Evolutionary conservation across 1,284 basidiomycete genomes (phyloP).

Genomic region (Paramarasmius palmivorus): DNA sequence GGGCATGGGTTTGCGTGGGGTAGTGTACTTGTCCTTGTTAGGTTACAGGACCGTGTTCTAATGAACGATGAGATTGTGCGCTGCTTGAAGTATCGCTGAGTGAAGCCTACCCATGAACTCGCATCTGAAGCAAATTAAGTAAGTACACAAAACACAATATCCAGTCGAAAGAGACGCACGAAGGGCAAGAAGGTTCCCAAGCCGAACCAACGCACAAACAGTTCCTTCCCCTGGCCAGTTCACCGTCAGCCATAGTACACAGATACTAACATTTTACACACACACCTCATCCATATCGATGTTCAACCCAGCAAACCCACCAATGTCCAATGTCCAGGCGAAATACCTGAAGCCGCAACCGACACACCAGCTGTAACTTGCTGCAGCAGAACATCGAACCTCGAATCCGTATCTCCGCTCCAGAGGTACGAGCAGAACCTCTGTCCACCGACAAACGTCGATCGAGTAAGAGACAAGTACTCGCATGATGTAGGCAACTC

Average conservation of each 20-base stretch:
- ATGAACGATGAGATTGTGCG: neutral
- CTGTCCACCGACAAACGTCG: conserved; percentile 40
- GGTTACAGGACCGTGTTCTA: conserved; percentile 33
- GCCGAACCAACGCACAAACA: conserved; percentile 41
- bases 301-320: conserved; percentile 37
- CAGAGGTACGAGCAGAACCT: conserved; percentile 42
- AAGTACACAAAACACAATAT: neutral
- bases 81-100: neutral
- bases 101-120: conserved; percentile 36
- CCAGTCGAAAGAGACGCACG: conserved; percentile 25
- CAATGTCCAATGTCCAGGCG: conserved; percentile 44
- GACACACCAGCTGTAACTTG: conserved; percentile 39
- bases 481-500: conserved; percentile 25
- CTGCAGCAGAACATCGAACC: conserved; percentile 37
- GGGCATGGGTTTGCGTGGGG: conserved; percentile 36
- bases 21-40: conserved; percentile 24
- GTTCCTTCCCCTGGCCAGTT: conserved; percentile 29
- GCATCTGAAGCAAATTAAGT: conserved; percentile 26
- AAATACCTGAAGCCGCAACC: conserved; percentile 39
- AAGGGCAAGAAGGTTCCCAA: conserved; percentile 42
- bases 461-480: conserved; percentile 39
- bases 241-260: neutral
- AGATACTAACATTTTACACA: neutral
- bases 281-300: conserved; percentile 32
- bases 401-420: conserved; percentile 39